phyloP scores from a whole-genome alignment of 129 eudicot genomes.

The Helichrysum umbraculigerum region DNA sequence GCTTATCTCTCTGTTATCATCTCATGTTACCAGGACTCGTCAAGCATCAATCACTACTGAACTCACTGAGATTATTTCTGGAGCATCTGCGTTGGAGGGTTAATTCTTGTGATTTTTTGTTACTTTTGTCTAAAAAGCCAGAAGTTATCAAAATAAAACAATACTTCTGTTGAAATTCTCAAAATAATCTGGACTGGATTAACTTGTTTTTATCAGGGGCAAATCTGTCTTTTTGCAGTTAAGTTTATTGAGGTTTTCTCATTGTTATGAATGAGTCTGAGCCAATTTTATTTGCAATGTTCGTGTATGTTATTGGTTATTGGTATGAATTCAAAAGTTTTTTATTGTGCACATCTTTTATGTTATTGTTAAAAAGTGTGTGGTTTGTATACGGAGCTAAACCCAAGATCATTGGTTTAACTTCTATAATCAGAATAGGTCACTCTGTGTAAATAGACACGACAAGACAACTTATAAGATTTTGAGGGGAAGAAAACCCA shows the following conservation, averaged over 20 bases:
- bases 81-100: constrained; percentile 94
- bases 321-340: constrained; percentile 4
- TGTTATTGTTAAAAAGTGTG: too few species aligned
- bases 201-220: constrained; percentile 28
- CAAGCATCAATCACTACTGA: constrained; percentile 99
- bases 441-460: too few species aligned
- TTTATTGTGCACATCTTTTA: background rate
- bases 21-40: constrained; percentile 67
- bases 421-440: too few species aligned
- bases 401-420: too few species aligned
- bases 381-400: too few species aligned
- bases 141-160: constrained; percentile 58
- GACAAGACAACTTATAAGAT: too few species aligned
- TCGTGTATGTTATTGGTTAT: constrained; percentile 33
- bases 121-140: constrained; percentile 16
- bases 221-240: constrained; percentile 22
- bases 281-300: constrained; percentile 22
- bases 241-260: constrained; percentile 24
- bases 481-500: too few species aligned
- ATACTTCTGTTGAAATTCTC: constrained; percentile 17
- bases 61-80: constrained; percentile 87
- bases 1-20: background rate
- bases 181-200: constrained; percentile 28
- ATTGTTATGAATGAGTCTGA: constrained; percentile 21
- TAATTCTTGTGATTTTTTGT: constrained; percentile 32